These are phyloP conservation scores for Penicillium sp. DNA, from an alignment of 2,329 filamentous ascomycete genomes.

Conservation along the genomic window DNA sequence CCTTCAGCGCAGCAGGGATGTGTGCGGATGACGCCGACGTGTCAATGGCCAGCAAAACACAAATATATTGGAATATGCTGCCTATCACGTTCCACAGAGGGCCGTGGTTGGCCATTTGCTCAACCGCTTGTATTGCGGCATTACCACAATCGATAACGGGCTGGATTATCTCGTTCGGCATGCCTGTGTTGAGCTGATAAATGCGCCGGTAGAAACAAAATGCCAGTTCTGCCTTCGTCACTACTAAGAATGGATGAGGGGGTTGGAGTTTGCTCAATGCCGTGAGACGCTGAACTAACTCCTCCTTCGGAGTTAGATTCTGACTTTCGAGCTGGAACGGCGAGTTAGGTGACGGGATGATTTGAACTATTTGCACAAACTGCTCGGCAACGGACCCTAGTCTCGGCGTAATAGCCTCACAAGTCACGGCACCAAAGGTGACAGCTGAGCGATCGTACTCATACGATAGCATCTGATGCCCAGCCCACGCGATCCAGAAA, in stretches of 20 bases:
- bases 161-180: constrained; percentile 24
- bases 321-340: constrained; percentile 23
- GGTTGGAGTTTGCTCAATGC: constrained; percentile 15
- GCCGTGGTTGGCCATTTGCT: constrained; percentile 25
- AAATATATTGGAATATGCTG: constrained; percentile 36
- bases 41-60: constrained; percentile 32
- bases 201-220: constrained; percentile 37
- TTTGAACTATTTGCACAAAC: constrained; percentile 30
- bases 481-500: constrained; percentile 38
- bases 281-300: constrained; percentile 28
- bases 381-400: constrained; percentile 29
- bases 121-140: constrained; percentile 24
- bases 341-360: constrained; percentile 30
- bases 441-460: constrained; percentile 35
- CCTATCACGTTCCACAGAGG: constrained; percentile 35
- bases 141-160: constrained; percentile 28
- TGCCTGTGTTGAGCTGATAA: constrained; percentile 28
- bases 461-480: constrained; percentile 34
- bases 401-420: constrained; percentile 21
- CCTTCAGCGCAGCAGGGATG: constrained; percentile 25
- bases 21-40: constrained; percentile 22
- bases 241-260: constrained; percentile 30
- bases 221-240: constrained; percentile 33
- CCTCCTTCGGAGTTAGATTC: constrained; percentile 17
- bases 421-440: constrained; percentile 25